Evolutionary conservation across 2,329 filamentous ascomycete species (phyloP).

Genomic region (Fusarium beomiforme): DNA sequence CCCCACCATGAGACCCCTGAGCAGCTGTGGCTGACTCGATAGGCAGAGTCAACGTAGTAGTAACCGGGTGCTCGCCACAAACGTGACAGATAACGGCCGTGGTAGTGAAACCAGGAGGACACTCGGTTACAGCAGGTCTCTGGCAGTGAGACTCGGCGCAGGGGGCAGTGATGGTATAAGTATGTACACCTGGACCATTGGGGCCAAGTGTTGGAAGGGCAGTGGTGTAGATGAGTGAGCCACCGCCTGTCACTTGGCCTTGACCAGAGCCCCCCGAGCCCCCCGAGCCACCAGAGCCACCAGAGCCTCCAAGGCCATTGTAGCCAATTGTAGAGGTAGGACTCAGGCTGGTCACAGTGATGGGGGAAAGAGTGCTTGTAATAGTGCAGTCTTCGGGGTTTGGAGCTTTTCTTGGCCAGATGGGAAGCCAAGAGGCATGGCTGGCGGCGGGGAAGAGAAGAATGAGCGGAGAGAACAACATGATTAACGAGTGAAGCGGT

Average conservation of each 20-base stretch:
- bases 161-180: conserved; percentile 21
- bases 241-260: not conserved
- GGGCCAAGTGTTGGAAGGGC: conserved; percentile 8
- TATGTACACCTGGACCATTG: conserved; percentile 9
- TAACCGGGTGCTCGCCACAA: conserved; percentile 1
- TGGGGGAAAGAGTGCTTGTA: not conserved
- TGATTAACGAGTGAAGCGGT: conserved; percentile 18
- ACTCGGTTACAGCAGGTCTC: not conserved
- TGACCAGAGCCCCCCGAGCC: not conserved
- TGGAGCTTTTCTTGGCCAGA: not conserved
- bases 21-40: conserved; percentile 8
- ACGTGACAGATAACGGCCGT: conserved; percentile 4
- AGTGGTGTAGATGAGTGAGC: conserved; percentile 1
- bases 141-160: conserved; percentile 5
- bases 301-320: not conserved
- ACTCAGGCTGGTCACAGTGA: conserved; percentile 7
- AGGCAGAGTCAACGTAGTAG: conserved; percentile 19
- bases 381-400: conserved; percentile 6
- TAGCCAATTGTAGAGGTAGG: not conserved
- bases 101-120: conserved; percentile 20
- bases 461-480: conserved; percentile 14
- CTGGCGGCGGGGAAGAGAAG: conserved; percentile 3
- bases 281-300: not conserved
- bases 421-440: conserved; percentile 15
- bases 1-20: not conserved